Evolutionary conservation across 768 basidiomycete species (phyloP).

Genomic region (Galerina marginata): DNA sequence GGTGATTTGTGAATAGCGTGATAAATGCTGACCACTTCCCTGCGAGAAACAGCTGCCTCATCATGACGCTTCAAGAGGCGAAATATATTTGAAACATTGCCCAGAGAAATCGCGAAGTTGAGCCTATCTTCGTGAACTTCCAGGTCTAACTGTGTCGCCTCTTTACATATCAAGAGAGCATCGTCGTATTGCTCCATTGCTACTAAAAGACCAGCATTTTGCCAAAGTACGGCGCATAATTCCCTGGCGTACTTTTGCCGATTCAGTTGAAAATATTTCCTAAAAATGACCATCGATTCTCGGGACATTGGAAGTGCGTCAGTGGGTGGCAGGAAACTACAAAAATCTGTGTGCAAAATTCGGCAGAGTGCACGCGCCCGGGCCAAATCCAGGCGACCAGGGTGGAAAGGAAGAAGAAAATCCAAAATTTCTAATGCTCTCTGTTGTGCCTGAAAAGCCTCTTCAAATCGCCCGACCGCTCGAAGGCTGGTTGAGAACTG

Average conservation of each 20-base stretch:
- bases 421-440: too few relatives aligned
- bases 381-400: too few relatives aligned
- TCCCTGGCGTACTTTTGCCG: background rate
- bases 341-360: too few relatives aligned
- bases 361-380: too few relatives aligned
- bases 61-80: background rate
- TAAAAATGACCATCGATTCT: too few relatives aligned
- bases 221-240: slow-evolving; percentile 10
- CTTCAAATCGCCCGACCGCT: too few relatives aligned
- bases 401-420: too few relatives aligned
- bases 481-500: too few relatives aligned
- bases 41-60: slow-evolving; percentile 5
- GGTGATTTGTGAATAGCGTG: background rate
- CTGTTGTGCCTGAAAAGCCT: too few relatives aligned
- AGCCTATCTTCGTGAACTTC: background rate
- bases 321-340: too few relatives aligned
- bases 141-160: background rate
- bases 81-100: background rate
- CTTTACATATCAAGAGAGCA: slow-evolving; percentile 1
- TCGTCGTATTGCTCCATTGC: background rate
- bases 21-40: background rate
- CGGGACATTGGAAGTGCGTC: too few relatives aligned
- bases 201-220: background rate
- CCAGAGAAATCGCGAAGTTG: background rate
- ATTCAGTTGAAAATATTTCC: too few relatives aligned